Percentiles rank a stretch among this genome's conserved stretches.
phyloP scores from a whole-genome alignment of 1,284 basidiomycete genomes.

The Sanghuangporus baumii region DNA sequence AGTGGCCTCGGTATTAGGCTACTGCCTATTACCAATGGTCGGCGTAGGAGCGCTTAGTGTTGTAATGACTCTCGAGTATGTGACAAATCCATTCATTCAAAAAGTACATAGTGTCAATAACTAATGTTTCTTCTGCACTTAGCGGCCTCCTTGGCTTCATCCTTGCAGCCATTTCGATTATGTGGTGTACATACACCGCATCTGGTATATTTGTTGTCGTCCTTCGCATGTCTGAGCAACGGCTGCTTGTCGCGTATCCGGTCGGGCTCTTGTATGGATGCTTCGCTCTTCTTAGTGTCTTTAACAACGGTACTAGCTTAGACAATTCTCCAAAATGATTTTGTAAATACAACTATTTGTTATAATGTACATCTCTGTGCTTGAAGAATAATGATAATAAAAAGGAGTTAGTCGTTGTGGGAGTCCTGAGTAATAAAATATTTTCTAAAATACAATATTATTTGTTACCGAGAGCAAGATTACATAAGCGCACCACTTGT shows the following conservation, averaged over 20 bases:
- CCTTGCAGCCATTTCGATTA: constrained; percentile 72
- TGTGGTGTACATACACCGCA: constrained; percentile 95
- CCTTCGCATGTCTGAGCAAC: constrained; percentile 88
- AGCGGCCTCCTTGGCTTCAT: constrained; percentile 83
- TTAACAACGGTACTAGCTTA: constrained; percentile 44
- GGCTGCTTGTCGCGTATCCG: constrained; percentile 90
- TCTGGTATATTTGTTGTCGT: constrained; percentile 93
- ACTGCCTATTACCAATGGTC: constrained; percentile 96
- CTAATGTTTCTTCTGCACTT: constrained; percentile 12
- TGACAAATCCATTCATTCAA: too few relatives aligned
- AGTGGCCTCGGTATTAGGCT: constrained; percentile 93
- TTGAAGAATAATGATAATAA: not conserved
- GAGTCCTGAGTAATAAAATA: not conserved
- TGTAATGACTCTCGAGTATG: constrained; percentile 82
- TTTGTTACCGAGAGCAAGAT: not conserved
- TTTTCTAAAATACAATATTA: not conserved
- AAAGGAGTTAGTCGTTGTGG: too few relatives aligned
- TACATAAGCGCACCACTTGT: constrained; percentile 2
- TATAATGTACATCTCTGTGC: not conserved
- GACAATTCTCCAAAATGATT: constrained; percentile 5
- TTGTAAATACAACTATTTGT: not conserved
- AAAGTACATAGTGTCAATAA: too few relatives aligned
- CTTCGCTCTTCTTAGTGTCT: constrained; percentile 85
- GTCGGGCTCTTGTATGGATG: constrained; percentile 89
- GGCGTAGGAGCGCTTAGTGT: constrained; percentile 91